Conservation (phyloP, 116 monocot genomes). For the Cymodocea nodosa region DNA sequence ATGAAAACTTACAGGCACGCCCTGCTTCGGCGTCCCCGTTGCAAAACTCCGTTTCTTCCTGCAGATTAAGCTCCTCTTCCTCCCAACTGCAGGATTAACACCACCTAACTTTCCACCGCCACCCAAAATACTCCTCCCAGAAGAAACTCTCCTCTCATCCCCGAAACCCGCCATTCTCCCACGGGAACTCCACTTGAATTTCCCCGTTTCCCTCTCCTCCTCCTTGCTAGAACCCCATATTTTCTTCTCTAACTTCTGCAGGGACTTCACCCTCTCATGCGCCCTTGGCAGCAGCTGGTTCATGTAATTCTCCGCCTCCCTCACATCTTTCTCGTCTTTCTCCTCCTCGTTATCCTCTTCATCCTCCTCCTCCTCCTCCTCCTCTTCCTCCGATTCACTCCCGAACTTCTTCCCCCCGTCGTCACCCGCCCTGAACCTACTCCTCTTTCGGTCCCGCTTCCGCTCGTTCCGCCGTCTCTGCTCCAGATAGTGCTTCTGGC, state of each 20-base stretch:
- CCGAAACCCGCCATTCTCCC: background rate
- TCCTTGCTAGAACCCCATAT: background rate
- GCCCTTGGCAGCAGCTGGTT: constrained; percentile 9
- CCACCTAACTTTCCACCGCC: background rate
- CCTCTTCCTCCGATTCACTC: constrained; percentile 6
- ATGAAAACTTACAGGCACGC: constrained; percentile 1
- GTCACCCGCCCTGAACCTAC: background rate
- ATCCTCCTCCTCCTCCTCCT: constrained; percentile 5
- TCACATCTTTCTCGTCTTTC: constrained; percentile 8
- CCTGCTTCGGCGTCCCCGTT: background rate
- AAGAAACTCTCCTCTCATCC: background rate
- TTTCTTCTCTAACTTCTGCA: constrained; percentile 6
- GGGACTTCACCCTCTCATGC: constrained; percentile 12
- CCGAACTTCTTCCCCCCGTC: constrained; percentile 2
- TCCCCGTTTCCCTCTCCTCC: background rate
- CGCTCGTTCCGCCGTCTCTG: constrained; percentile 26
- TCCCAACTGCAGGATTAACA: constrained; percentile 6
- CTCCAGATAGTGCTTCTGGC: constrained; percentile 30
- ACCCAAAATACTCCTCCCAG: background rate
- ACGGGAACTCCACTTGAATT: background rate
- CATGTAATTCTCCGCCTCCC: background rate
- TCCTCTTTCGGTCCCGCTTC: constrained; percentile 18
- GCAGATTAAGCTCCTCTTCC: constrained; percentile 7
- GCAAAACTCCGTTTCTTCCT: constrained; percentile 3
- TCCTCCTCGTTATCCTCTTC: background rate